phyloP scores from a whole-genome alignment of 148 eudicot genomes.

The Cornus florida region DNA sequence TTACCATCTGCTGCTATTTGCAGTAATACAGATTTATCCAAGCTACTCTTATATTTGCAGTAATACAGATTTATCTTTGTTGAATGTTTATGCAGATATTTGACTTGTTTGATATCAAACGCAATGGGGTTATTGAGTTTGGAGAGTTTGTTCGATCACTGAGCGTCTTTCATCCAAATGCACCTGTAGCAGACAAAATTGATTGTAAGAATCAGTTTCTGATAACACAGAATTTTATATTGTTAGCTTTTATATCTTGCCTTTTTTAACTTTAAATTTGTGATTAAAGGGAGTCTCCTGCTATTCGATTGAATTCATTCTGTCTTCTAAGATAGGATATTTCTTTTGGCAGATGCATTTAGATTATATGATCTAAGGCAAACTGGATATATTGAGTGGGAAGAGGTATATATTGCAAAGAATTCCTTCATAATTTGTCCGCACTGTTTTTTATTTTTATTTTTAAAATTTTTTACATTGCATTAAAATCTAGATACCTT shows the following conservation, averaged over 20 bases:
- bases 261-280: neutral
- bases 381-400: conserved; percentile 82
- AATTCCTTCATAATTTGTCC: neutral
- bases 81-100: conserved; percentile 50
- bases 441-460: neutral
- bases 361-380: conserved; percentile 67
- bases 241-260: neutral
- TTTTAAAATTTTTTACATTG: too few species aligned
- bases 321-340: neutral
- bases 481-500: neutral
- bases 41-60: neutral
- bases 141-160: conserved; percentile 86
- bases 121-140: conserved; percentile 84
- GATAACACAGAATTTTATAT: neutral
- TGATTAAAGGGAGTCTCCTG: neutral
- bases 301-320: neutral
- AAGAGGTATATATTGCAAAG: conserved; percentile 54
- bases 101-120: conserved; percentile 72
- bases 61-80: neutral
- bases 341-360: conserved; percentile 68
- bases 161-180: conserved; percentile 80
- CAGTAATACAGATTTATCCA: too few species aligned
- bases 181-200: conserved; percentile 60
- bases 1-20: too few species aligned
- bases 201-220: conserved; percentile 44